Conservation (phyloP, 352 stramenopile genomes). For the Pythium angustatum region DNA sequence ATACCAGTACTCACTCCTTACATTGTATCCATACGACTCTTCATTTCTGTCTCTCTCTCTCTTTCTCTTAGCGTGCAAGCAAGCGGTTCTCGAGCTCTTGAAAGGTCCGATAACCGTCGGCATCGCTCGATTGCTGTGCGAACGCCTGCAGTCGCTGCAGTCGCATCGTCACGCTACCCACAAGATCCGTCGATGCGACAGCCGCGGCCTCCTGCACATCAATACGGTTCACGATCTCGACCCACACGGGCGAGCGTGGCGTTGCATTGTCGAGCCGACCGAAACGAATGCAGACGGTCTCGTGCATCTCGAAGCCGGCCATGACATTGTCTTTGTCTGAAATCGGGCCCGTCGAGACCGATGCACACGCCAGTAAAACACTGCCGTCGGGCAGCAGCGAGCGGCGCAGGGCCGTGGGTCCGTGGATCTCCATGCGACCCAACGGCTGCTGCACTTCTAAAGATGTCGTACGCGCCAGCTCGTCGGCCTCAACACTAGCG, state of each 20-base stretch:
- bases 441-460: neutral
- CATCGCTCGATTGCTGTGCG: neutral
- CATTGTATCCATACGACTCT: too few relatives aligned
- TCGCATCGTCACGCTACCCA: neutral
- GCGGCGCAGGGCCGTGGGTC: neutral
- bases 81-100: conserved; percentile 6
- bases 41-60: too few relatives aligned
- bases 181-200: neutral
- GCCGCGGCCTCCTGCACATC: neutral
- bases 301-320: conserved; percentile 2
- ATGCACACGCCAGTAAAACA: neutral
- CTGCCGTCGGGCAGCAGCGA: neutral
- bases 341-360: neutral
- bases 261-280: neutral
- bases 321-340: neutral
- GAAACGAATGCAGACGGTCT: neutral
- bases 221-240: neutral
- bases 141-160: neutral
- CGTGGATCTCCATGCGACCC: neutral
- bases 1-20: too few relatives aligned
- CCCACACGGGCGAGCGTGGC: neutral
- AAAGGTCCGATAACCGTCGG: neutral
- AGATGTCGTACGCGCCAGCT: too few relatives aligned
- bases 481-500: too few relatives aligned
- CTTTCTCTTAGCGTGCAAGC: too few relatives aligned